Evolutionary conservation across 805 yeast species (phyloP), one percentile per base, ranked within the genome.

Genomic region (Zygosaccharomyces lentus): DNA sequence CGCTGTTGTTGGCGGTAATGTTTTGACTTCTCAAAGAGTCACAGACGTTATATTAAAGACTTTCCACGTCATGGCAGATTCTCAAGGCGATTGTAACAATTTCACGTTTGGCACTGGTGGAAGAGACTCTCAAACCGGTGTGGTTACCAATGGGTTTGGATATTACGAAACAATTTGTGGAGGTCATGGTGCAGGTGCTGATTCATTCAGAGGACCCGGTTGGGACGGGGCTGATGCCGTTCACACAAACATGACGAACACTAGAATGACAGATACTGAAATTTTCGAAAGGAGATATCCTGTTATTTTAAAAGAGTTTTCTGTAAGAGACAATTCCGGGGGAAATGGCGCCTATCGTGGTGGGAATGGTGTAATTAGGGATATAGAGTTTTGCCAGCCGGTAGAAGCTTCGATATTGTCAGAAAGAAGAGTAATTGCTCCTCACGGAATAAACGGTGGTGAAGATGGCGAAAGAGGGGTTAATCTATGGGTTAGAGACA

Each of bases 1-100:
- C 37, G 98, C 97, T 1, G 95, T 87, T 34, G 97, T 90, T 21
- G 91, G 89, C 34, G 96, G 96, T 6, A 91, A 91, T 64, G 97
- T 91, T 6, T 84, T 90, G 67, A 91, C 98, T 0, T 84, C 96
- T 2, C 98, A 91, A 65, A 76, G 96, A 56, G 80, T 91, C 37
- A 88, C 96, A 0, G 97, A 89, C 66, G 90, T 85, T 2, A 78
- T 91, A 34, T 71, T 91, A 57, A 84, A 82, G 57, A 93, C 97
- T 0, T 89, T 91, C 65, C 74, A 77, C 50, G 87, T 88, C 3
- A 84, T 87, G 70, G 97, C 97, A 2, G 96, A 89, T 52, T 89
- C 96, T 1, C 98, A 91, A 66, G 96, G 97, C 36, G 88, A 93
- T 48, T 87, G 96, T 65, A 91, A 91, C 66, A 91, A 91, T 66